Base-by-base conservation (phyloP, 73 alveolate species). In the Urostyla sp. region DNA sequence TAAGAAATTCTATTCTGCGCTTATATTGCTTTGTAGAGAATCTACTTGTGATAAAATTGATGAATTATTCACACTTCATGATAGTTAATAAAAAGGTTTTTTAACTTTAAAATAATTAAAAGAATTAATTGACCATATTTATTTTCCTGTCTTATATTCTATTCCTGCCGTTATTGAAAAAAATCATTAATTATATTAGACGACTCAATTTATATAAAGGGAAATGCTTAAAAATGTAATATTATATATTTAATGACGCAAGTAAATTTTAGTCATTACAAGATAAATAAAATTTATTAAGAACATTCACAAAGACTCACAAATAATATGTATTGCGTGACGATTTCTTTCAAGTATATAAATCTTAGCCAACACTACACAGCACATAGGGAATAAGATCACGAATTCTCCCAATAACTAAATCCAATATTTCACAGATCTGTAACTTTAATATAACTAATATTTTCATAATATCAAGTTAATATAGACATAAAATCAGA, bases 171-270 rank as follows among this genome's bases (percentile, higher is more conserved):
- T 63, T 18, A 35, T 66, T 11, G 80, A 66, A 21, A 15, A 66
- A 27, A 13, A 15, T 10, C 66, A 66, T 66, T 50, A 66, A 21
- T 8, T 2, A 18, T 45, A 66, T 24, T 16, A 40, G 37, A 11
- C 7, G 46, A 66, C 44, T 21, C 24, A 66, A 28, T 37, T n/a
- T 8, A 7, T 40, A 20, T 18, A 66, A 66, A 43, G 63, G 24
- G 80, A 66, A 24, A 66, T 66, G 80, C 80, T 66, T 18, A 66
- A 43, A 44, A 66, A 66, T 66, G 80, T 66, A 66, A 8, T 26
- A 56, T 40, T 11, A 40, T 40, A 40, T 40, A 11, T 11, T 40
- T 40, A 40, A 40, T 40, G 51, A 10, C 10, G 28, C 16, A 7
- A 13, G 11, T 13, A 13, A 50, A 50, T 50, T 10, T 13, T 43